A percentile compares a stretch with the other conserved stretches of the same genome.
phyloP scores from a whole-genome alignment of 1,139 yeast species.

The Suhomyces terraborum region DNA sequence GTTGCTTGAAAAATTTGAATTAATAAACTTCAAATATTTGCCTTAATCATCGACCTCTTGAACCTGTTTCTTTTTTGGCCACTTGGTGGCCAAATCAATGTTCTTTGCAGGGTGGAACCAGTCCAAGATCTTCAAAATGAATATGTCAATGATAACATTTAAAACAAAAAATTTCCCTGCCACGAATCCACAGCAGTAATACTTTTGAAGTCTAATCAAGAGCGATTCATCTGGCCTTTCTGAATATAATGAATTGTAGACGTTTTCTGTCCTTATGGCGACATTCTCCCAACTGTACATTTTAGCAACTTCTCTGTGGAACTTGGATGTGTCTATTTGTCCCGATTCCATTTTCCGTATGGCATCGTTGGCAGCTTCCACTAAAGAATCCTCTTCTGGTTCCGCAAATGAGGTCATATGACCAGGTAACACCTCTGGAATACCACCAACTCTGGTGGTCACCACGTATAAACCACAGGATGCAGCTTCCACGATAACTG shows the following conservation, averaged over 20 bases:
- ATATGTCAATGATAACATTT: conserved; percentile 76
- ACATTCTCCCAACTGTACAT: conserved; percentile 96
- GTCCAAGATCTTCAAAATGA: conserved; percentile 64
- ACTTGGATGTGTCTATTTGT: conserved; percentile 66
- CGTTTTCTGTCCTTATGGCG: conserved; percentile 81
- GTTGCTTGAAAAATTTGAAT: not conserved
- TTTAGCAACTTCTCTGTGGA: conserved; percentile 73
- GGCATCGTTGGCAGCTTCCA: conserved; percentile 67
- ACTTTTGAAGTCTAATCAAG: conserved; percentile 52
- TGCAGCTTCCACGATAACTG: conserved; percentile 96
- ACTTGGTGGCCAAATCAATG: conserved; percentile 74
- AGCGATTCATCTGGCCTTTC: conserved; percentile 51
- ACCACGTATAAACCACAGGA: conserved; percentile 93
- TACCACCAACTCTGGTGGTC: conserved; percentile 96
- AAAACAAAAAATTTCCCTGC: conserved; percentile 83
- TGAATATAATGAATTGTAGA: conserved; percentile 62
- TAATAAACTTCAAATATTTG: not conserved
- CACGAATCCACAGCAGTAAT: conserved; percentile 75
- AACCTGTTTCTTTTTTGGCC: conserved; percentile 54
- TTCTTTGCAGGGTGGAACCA: conserved; percentile 65
- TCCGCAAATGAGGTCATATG: conserved; percentile 93
- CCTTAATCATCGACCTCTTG: not conserved
- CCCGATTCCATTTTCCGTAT: conserved; percentile 58
- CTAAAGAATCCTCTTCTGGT: conserved; percentile 79
- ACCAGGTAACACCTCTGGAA: conserved; percentile 91